These are phyloP conservation scores for Alternaria sp. DNA, from an alignment of 2,329 filamentous ascomycete genomes.

Conservation along the genomic window DNA sequence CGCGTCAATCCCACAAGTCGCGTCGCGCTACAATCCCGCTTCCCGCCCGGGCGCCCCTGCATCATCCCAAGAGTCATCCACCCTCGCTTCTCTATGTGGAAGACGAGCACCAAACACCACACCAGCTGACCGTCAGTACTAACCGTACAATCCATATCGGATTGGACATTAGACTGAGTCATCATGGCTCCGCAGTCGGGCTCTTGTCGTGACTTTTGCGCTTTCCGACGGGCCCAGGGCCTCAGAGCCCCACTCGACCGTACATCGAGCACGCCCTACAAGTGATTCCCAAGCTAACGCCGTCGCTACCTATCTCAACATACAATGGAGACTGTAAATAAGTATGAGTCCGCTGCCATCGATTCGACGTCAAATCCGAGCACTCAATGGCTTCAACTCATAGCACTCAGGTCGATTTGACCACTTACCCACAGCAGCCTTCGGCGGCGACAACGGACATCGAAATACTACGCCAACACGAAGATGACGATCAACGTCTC, in stretches of 20 bases:
- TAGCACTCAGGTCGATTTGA: constrained; percentile 20
- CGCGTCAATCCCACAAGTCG: constrained; percentile 20
- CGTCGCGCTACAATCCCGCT: constrained; percentile 26
- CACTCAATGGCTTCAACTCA: constrained; percentile 23
- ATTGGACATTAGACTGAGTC: neutral
- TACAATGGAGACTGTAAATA: neutral
- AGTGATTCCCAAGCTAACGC: constrained; percentile 10
- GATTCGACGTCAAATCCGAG: neutral
- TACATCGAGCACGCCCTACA: constrained; percentile 27
- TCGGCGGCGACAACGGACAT: constrained; percentile 17
- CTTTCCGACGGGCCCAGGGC: constrained; percentile 5
- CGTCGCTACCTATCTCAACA: neutral
- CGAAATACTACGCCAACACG: constrained; percentile 22
- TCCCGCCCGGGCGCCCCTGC: constrained; percentile 10
- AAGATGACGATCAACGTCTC: constrained; percentile 2
- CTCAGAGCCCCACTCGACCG: neutral
- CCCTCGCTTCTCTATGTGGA: neutral
- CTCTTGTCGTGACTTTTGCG: neutral
- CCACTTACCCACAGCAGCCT: constrained; percentile 14
- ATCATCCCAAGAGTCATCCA: constrained; percentile 13
- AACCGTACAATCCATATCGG: neutral
- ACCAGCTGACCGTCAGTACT: neutral
- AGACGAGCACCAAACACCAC: neutral
- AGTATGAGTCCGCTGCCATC: neutral
- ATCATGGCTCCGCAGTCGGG: neutral